Base-by-base conservation (phyloP, 345 rosid species). In the Euphorbia peplus region DNA sequence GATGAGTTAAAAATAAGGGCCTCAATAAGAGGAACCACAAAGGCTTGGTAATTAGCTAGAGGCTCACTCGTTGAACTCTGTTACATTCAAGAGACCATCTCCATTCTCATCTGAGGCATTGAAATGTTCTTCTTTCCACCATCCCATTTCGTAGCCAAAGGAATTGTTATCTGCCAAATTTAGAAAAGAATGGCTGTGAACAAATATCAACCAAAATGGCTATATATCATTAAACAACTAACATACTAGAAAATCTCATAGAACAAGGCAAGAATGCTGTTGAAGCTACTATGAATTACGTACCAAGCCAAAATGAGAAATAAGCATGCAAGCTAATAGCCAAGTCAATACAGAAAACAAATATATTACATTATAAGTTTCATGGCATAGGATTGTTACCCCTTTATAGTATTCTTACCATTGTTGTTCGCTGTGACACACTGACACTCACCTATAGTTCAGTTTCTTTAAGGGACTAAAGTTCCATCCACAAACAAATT, bases 41-140 rank as follows among this genome's bases (percentile, higher is more conserved):
- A 56, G 70, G 12, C 68, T 15, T 52, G 62, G 39, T 12, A 41
- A 73, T 35, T 54, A 68, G 67, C 65, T 66, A 51, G 66, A 73
- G 53, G 48, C 92, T 87, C 76, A 95, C 99, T 95, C 98, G 58
- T 92, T 95, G 76, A 95, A 95, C 84, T 95, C 97, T 0, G 93
- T 90, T 67, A 90, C 64, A 77, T 95, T 88, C 77, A 95, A 73
- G 18, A 85, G 78, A 53, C 96, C 96, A 85, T 95, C 96, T 78
- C 95, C 97, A 81, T 90, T 84, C 7, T 77, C 92, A 90, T 95
- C 99, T 22, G 99, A 87, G 63, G 97, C 97, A 78, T 88, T 90
- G 67, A 95, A 95, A 81, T 95, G 99, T 73, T 88, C 97, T 79
- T 85, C 93, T 79, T 83, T 92, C 99, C 98, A 92, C 99, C 99